phyloP scores from a whole-genome alignment of 768 basidiomycete genomes.

The Galerina sulciceps region DNA sequence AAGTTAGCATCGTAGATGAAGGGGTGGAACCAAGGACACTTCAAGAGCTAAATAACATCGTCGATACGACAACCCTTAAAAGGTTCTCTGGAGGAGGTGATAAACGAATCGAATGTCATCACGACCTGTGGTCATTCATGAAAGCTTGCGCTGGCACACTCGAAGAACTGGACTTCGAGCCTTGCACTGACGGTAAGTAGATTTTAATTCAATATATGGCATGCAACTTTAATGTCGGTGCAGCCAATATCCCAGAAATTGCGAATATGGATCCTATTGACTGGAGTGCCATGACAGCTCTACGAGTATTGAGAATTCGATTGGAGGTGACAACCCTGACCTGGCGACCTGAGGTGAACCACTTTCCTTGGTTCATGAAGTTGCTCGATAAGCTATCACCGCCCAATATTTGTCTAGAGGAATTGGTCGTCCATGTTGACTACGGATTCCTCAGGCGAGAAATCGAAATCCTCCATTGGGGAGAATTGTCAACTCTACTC shows the following conservation, averaged over 20 bases:
- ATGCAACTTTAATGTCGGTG: too few species aligned
- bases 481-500: not conserved
- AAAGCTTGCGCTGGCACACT: slow-evolving; percentile 1
- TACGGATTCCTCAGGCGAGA: not conserved
- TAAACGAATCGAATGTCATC: slow-evolving; percentile 3
- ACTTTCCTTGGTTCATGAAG: slow-evolving; percentile 3
- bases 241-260: not conserved
- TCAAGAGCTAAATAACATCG: not conserved
- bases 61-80: not conserved
- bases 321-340: too few species aligned
- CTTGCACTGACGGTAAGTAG: not conserved
- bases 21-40: not conserved
- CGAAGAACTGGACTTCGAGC: slow-evolving; percentile 2
- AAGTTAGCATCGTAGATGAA: not conserved
- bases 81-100: not conserved
- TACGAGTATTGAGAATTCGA: not conserved
- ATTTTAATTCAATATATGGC: not conserved
- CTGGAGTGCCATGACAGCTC: not conserved
- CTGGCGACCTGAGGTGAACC: not conserved
- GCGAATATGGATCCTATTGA: not conserved
- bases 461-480: not conserved
- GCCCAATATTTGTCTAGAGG: not conserved
- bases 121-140: not conserved
- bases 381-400: not conserved
- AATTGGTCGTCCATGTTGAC: slow-evolving; percentile 10